Base-by-base conservation (phyloP, 306 rosid genomes). In the Mimosa pudica region DNA sequence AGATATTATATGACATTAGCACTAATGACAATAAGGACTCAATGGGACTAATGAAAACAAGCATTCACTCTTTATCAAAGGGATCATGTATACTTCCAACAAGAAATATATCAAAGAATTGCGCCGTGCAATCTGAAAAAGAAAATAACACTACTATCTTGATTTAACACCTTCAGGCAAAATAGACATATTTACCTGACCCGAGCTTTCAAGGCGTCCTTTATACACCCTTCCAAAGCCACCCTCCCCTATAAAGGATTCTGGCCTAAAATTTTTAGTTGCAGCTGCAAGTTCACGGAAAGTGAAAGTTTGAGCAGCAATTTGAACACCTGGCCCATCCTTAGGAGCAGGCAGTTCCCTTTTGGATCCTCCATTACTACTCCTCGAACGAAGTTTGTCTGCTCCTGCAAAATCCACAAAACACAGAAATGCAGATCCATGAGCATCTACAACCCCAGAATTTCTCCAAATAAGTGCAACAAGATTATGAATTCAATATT, bases 151-250 rank as follows among this genome's bases (percentile, higher is more conserved):
- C 32, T 1, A 65, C 35, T 14, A 73, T n/a, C n/a, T 13, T 63
- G 58, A 62, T 30, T 61, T 1, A 48, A 73, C 17, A 52, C 74
- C 38, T 38, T 41, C 20, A 36, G 58, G 42, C 61, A 73, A 60
- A 35, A 33, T 35, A 54, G 69, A 71, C 48, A 57, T 47, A 79
- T 71, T 74, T 87, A 94, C 98, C 92, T 94, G 98, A 75, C 89
- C 89, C 18, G 94, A 89, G 85, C 90, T 86, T 83, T 94, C 98
- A 0, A 94, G 91, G 35, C 77, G 87, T 54, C 98, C 98, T 87
- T 89, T 94, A 86, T 94, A 94, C 46, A 94, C 98, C 71, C 97
- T 90, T 54, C 98, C 98, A 58, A 94, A 94, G 38, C 98, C 98
- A 77, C 98, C 98, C 88, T 94, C 98, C 77, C 98, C 98, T 20